Evolutionary conservation across 1,139 yeast species (phyloP).

Genomic region (Yamadazyma diddensiae): DNA sequence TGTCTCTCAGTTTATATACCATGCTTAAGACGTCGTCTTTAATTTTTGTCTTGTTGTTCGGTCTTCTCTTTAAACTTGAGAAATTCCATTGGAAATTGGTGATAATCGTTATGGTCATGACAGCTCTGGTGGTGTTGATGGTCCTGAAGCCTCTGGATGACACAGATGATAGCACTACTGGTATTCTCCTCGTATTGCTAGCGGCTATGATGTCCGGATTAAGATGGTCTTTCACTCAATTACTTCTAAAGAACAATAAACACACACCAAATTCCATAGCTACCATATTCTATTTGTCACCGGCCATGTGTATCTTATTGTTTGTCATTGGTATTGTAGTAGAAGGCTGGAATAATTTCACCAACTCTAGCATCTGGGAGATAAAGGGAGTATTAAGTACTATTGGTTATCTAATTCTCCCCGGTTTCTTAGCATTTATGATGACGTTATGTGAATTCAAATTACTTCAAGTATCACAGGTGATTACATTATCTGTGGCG

Average conservation of each 20-base stretch:
- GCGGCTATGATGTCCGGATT: constrained; percentile 86
- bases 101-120: constrained; percentile 72
- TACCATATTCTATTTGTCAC: constrained; percentile 81
- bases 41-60: constrained; percentile 84
- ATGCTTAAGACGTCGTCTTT: constrained; percentile 86
- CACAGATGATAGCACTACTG: constrained; percentile 35
- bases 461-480: constrained; percentile 76
- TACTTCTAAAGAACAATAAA: constrained; percentile 61
- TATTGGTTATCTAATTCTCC: constrained; percentile 59
- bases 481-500: constrained; percentile 81
- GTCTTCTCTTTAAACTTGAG: constrained; percentile 77
- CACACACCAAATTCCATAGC: constrained; percentile 71
- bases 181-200: constrained; percentile 67
- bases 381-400: constrained; percentile 55
- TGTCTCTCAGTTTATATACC: constrained; percentile 84
- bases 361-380: constrained; percentile 59
- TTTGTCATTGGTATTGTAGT: constrained; percentile 57
- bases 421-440: constrained; percentile 83
- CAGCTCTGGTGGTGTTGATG: constrained; percentile 83
- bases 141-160: constrained; percentile 43
- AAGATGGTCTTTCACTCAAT: constrained; percentile 92
- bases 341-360: constrained; percentile 63
- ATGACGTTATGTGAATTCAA: constrained; percentile 91
- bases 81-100: constrained; percentile 62
- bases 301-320: constrained; percentile 70